Evolutionary conservation across 257 asterid genomes (phyloP), one percentile per base, ranked within the genome.

Genomic region (Jaltomata sinuosa): DNA sequence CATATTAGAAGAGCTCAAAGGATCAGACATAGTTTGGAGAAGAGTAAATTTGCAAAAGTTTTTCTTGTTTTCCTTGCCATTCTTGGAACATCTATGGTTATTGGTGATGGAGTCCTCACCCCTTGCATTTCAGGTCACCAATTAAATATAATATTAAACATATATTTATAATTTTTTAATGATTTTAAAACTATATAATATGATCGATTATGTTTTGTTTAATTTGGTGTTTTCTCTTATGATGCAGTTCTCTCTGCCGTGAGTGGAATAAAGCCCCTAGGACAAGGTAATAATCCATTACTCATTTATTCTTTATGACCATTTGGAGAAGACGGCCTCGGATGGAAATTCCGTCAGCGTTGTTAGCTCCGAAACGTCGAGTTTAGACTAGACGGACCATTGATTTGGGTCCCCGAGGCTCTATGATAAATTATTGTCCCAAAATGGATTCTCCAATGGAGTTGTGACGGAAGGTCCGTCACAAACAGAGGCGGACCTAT

Each of bases 31-130:
- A 90, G 53, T 76, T 69, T 94, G 0, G 98, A 94, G 69, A 92
- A 53, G 9, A 94, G 97, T 85, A 83, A 25, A 49, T 34, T 79
- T 29, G 91, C 94, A 6, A 93, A 91, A 87, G 18, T 88, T 27
- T 15, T 93, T 29, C 92, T 94, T 8, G 90, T 94, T 42, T 90
- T 92, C 6, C 89, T 86, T 27, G 83, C 98, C 34, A 91, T 93
- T 61, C 92, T 94, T 5, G 97, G 98, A 45, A 94, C 97, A 25
- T 91, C 97, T 3, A 93, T 94, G 97, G 98, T 93, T 21, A 94
- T 94, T 19, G 98, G 98, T 0, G 98, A 94, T 55, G 97, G 97
- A 6, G 92, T 94, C 72, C 91, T 94, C 5, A 94, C 98, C 32
- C 98, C 98, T 9, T 90, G 91, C 86, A 94, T 94, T 76, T 94